Evolutionary conservation across 345 rosid genomes (phyloP).

Genomic region (Firmiana major): DNA sequence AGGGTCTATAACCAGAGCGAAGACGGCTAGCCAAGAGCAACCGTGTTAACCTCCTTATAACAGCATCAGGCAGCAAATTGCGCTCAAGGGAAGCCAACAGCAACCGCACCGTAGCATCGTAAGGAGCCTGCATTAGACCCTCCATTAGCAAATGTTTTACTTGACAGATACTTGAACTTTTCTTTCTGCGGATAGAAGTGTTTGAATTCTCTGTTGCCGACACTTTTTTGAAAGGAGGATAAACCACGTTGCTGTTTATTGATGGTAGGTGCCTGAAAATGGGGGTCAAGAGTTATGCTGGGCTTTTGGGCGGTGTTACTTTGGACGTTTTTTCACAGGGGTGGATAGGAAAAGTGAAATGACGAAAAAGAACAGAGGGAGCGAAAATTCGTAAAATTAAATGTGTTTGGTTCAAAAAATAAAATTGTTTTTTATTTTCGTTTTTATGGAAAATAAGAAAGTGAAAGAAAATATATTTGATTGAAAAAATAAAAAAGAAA

Average conservation of each 20-base stretch:
- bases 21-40: slow-evolving; percentile 66
- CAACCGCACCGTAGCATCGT: slow-evolving; percentile 49
- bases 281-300: too few species aligned
- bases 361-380: too few species aligned
- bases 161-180: background rate
- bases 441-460: too few species aligned
- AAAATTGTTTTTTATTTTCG: too few species aligned
- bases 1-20: slow-evolving; percentile 57
- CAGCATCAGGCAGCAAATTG: slow-evolving; percentile 66
- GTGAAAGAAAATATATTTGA: too few species aligned
- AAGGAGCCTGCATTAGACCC: slow-evolving; percentile 45
- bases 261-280: too few species aligned
- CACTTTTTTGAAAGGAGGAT: background rate
- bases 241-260: background rate
- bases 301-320: too few species aligned
- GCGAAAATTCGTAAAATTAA: too few species aligned
- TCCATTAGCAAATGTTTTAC: slow-evolving; percentile 35
- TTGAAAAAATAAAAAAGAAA: too few species aligned
- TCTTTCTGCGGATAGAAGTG: background rate
- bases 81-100: slow-evolving; percentile 59
- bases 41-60: slow-evolving; percentile 59
- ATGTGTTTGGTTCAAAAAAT: too few species aligned
- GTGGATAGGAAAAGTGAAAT: too few species aligned
- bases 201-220: background rate
- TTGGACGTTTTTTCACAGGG: too few species aligned